Evolutionary conservation across 2,329 filamentous ascomycete genomes (phyloP).

Genomic region (Colletotrichum sp.): DNA sequence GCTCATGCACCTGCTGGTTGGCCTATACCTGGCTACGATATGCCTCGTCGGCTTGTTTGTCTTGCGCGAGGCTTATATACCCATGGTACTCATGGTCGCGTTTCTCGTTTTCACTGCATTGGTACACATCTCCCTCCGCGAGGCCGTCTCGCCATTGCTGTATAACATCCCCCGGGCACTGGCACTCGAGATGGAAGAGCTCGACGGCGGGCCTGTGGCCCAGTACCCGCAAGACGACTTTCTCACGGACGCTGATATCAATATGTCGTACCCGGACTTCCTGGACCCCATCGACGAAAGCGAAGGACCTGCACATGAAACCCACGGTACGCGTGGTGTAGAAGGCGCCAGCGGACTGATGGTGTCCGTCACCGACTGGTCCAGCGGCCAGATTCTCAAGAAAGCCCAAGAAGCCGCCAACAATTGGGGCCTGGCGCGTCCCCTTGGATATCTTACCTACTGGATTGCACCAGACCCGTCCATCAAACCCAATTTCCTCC

Average conservation of each 20-base stretch:
- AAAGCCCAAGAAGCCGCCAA: constrained; percentile 32
- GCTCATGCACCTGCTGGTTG: constrained; percentile 83
- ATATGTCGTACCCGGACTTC: constrained; percentile 4
- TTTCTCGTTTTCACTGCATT: constrained; percentile 78
- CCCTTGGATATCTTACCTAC: constrained; percentile 30
- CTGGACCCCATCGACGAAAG: constrained; percentile 27
- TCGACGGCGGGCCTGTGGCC: constrained; percentile 14
- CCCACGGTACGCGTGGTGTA: constrained; percentile 34
- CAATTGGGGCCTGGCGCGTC: constrained; percentile 30
- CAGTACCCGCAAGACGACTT: constrained; percentile 5
- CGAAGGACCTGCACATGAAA: constrained; percentile 23
- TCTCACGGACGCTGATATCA: constrained; percentile 7
- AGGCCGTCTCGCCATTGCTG: constrained; percentile 77
- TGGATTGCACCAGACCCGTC: constrained; percentile 30
- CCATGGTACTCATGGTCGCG: constrained; percentile 76
- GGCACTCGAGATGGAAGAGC: constrained; percentile 56
- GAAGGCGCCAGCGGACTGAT: constrained; percentile 43
- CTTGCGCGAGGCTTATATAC: constrained; percentile 69
- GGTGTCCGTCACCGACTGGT: constrained; percentile 34
- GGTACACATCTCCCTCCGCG: constrained; percentile 76
- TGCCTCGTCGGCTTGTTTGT: constrained; percentile 87
- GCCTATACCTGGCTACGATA: constrained; percentile 81
- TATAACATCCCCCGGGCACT: constrained; percentile 81
- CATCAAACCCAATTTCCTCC: constrained; percentile 53
- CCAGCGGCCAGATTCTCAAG: constrained; percentile 40